Base-by-base conservation (phyloP, 768 basidiomycete species). In the Lactarius vividus region DNA sequence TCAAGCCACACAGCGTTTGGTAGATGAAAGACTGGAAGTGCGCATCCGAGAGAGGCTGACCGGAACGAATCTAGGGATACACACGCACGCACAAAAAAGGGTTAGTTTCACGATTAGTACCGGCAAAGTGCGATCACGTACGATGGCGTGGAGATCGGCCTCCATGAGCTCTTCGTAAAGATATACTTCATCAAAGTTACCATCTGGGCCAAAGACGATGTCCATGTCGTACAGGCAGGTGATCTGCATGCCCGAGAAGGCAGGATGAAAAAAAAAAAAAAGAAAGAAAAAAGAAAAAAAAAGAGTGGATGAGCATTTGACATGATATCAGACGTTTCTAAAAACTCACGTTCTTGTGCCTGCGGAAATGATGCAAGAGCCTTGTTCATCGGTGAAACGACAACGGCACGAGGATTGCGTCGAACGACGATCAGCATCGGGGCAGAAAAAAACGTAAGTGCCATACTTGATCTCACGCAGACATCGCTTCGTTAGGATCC, bases 101-200 rank as follows among this genome's bases (percentile, higher is more conserved):
- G 26, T 40, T n/a, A 42, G 4, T 20, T 37, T 60, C 18, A 64
- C 7, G 66, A 61, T 62, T 58, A 61, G 35, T 35, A 23, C 10
- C 26, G 35, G 37, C 44, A 6, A 28, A 9, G 42, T 23, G 16
- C 52, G 52, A 40, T 42, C 26, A 74, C 86, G 77, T 72, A 96
- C 95, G 77, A 99, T 99, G 23, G 97, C 97, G 73, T 98, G 97
- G 23, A 99, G 83, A 85, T 99, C 97, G 62, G 97, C 97, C 75
- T 99, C 97, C 97, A 98, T 99, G 71, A 98, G 86, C 76, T 99
- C 97, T 80, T 98, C 96, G 72, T 94, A 93, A 73, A 92, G 88
- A 76, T 93, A 98, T 20, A 99, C 96, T 78, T 98, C 96, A 76
- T 96, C 92, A 73, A 98, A 99, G 75, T 92, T 91, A 70, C 92